A percentile compares a stretch with the other conserved stretches of the same genome.
phyloP scores from a whole-genome alignment of 352 stramenopile species.

The Nothophytophthora sp. region DNA sequence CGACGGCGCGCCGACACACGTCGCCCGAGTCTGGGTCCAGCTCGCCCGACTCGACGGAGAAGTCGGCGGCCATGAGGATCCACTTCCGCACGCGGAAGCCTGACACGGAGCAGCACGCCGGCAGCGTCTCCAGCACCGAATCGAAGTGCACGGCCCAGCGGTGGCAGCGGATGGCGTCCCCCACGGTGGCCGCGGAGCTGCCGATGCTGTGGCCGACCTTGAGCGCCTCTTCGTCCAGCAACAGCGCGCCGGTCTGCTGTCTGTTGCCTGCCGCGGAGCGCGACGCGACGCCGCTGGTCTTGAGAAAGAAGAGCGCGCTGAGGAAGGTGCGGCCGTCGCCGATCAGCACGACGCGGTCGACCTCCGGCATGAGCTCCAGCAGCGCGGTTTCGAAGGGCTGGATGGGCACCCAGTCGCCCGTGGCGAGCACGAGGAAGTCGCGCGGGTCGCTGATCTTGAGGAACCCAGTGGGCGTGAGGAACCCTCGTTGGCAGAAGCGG shows the following conservation, averaged over 20 bases:
- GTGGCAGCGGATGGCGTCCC: slow-evolving; percentile 68
- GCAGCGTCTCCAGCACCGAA: slow-evolving; percentile 51
- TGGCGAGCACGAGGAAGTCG: slow-evolving; percentile 75
- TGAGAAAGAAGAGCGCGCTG: slow-evolving; percentile 80
- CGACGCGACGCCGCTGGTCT: slow-evolving; percentile 31
- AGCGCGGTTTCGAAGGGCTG: slow-evolving; percentile 64
- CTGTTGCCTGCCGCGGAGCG: slow-evolving; percentile 16
- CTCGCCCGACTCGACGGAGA: slow-evolving; percentile 68
- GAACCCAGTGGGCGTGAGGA: slow-evolving; percentile 72
- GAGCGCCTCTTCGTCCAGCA: slow-evolving; percentile 56
- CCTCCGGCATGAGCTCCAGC: slow-evolving; percentile 44
- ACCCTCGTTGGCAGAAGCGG: slow-evolving; percentile 51
- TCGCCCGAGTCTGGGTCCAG: slow-evolving; percentile 67
- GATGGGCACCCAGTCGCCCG: slow-evolving; percentile 72
- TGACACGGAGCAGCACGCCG: slow-evolving; percentile 46
- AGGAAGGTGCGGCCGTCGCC: slow-evolving; percentile 72
- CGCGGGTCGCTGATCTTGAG: slow-evolving; percentile 69
- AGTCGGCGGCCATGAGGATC: slow-evolving; percentile 74
- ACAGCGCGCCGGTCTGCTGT: slow-evolving; percentile 11
- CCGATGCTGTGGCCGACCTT: slow-evolving; percentile 34
- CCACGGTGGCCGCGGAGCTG: slow-evolving; percentile 49
- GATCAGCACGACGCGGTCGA: slow-evolving; percentile 68
- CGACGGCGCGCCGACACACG: slow-evolving; percentile 60
- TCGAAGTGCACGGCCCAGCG: slow-evolving; percentile 81
- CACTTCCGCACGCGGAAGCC: slow-evolving; percentile 75